These are phyloP conservation scores for Botrytis cinerea DNA, from an alignment of 2,329 filamentous ascomycete species.

Conservation along the genomic window DNA sequence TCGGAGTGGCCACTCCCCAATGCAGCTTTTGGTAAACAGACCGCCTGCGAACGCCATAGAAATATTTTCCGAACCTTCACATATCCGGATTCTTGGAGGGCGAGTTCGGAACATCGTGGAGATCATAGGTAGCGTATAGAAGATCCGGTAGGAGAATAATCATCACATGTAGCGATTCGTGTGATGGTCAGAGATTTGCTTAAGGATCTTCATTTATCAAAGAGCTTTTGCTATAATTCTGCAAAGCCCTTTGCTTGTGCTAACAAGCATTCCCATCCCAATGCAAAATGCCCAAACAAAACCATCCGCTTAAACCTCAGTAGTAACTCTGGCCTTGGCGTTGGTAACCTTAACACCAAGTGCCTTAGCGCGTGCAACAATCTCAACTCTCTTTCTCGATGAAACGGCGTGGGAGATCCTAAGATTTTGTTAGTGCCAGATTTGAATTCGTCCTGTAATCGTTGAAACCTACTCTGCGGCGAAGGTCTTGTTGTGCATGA, in stretches of 20 bases:
- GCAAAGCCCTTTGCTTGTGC: conserved; percentile 40
- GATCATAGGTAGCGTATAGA: neutral
- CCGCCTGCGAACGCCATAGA: conserved; percentile 1
- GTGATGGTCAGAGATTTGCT: conserved; percentile 25
- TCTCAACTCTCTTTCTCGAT: conserved; percentile 97
- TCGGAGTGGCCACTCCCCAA: neutral
- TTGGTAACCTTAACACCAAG: conserved; percentile 99
- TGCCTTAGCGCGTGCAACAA: conserved; percentile 95
- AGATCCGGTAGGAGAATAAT: conserved; percentile 11
- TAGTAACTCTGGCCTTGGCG: conserved; percentile 97
- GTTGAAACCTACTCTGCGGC: conserved; percentile 83
- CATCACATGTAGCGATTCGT: conserved; percentile 17
- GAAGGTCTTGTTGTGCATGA: conserved; percentile 99
- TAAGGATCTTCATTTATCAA: conserved; percentile 41
- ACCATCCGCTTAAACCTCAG: conserved; percentile 66
- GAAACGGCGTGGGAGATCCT: conserved; percentile 99
- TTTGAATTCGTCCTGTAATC: neutral
- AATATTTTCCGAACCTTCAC: neutral
- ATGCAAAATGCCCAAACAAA: conserved; percentile 41
- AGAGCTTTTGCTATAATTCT: conserved; percentile 41
- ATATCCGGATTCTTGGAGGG: neutral
- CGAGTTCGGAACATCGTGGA: conserved; percentile 1
- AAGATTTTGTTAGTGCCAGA: conserved; percentile 28
- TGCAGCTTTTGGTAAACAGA: conserved; percentile 3
- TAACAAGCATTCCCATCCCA: conserved; percentile 41